These are phyloP conservation scores for Achaetomiella virescens DNA, from an alignment of 495 filamentous ascomycete genomes.

Conservation along the genomic window DNA sequence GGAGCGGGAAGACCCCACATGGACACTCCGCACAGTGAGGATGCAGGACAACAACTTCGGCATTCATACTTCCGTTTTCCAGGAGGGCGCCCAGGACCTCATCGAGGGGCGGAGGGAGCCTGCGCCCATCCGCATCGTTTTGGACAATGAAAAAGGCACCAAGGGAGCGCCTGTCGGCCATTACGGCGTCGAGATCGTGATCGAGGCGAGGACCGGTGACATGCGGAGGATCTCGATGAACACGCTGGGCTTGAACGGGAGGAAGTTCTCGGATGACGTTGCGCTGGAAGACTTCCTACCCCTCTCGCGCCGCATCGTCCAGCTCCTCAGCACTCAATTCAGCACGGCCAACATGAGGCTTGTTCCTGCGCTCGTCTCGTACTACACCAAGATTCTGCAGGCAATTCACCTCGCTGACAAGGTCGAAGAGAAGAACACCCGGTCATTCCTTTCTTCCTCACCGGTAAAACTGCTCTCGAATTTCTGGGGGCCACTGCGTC, in stretches of 20 bases:
- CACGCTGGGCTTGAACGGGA: slow-evolving; percentile 56
- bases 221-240: slow-evolving; percentile 46
- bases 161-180: slow-evolving; percentile 56
- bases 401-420: slow-evolving; percentile 59
- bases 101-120: slow-evolving; percentile 52
- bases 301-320: slow-evolving; percentile 48
- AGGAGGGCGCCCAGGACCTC: slow-evolving; percentile 52
- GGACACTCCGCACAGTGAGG: slow-evolving; percentile 65
- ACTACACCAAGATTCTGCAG: slow-evolving; percentile 67
- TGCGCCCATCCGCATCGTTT: slow-evolving; percentile 53
- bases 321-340: slow-evolving; percentile 62
- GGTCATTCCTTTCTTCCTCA: slow-evolving; percentile 65
- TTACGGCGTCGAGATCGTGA: slow-evolving; percentile 60
- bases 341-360: slow-evolving; percentile 61
- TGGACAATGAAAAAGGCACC: slow-evolving; percentile 54
- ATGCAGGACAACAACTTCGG: slow-evolving; percentile 54
- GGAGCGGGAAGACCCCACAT: slow-evolving; percentile 71
- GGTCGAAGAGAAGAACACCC: slow-evolving; percentile 47
- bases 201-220: slow-evolving; percentile 43
- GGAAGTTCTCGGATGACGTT: slow-evolving; percentile 60
- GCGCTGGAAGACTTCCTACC: slow-evolving; percentile 60
- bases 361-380: slow-evolving; percentile 56
- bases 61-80: slow-evolving; percentile 69
- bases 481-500: slow-evolving; percentile 53
- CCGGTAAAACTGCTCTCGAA: slow-evolving; percentile 88